Evolutionary conservation across 1,139 yeast species (phyloP).

Genomic region (Komagataea norvegica): DNA sequence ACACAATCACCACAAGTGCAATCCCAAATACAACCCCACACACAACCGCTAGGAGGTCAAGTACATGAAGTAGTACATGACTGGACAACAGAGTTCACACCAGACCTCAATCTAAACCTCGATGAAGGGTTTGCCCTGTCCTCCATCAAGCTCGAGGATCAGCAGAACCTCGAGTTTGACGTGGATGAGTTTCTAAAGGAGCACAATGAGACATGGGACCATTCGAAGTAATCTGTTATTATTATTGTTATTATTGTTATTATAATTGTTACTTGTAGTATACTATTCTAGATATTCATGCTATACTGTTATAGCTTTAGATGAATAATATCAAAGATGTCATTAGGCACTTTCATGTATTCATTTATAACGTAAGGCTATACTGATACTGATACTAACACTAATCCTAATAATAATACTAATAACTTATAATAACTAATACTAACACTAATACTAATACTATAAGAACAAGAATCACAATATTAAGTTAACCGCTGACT

Average conservation of each 20-base stretch:
- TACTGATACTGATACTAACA: too few relatives aligned
- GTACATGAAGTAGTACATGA: neutral
- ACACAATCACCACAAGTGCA: neutral
- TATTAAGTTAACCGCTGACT: too few relatives aligned
- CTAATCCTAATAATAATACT: too few relatives aligned
- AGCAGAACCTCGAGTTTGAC: slow-evolving; percentile 18
- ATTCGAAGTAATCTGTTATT: neutral
- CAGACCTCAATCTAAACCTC: neutral
- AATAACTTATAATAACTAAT: too few relatives aligned
- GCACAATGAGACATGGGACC: slow-evolving; percentile 20
- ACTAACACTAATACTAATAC: too few relatives aligned
- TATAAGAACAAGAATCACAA: too few relatives aligned
- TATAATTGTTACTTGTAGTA: neutral
- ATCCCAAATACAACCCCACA: neutral
- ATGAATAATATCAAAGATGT: too few relatives aligned
- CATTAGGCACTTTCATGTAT: too few relatives aligned
- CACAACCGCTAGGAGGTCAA: neutral
- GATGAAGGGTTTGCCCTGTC: slow-evolving; percentile 5
- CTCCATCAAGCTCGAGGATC: slow-evolving; percentile 10
- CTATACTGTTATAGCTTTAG: too few relatives aligned
- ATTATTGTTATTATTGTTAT: neutral
- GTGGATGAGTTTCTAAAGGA: slow-evolving; percentile 24
- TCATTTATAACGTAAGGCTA: too few relatives aligned
- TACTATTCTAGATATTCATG: too few relatives aligned
- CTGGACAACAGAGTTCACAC: neutral